Conservation (phyloP, 2,329 filamentous ascomycete species). For the Zasmidium angulare region DNA sequence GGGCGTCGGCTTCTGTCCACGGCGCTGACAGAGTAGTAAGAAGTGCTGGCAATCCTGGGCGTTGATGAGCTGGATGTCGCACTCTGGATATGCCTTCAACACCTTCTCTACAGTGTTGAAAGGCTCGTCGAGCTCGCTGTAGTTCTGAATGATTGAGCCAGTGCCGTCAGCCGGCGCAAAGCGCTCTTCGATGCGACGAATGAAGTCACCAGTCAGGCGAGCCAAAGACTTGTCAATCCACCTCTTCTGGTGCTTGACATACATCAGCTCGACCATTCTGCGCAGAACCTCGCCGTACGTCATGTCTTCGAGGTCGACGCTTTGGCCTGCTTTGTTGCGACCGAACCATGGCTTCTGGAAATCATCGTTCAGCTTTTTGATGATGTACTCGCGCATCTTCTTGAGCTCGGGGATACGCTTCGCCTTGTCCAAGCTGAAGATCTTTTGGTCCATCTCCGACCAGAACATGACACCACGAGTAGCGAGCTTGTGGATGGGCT, state of each 20-base stretch:
- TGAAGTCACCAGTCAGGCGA: constrained; percentile 87
- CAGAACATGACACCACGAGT: constrained; percentile 95
- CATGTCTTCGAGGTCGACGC: constrained; percentile 92
- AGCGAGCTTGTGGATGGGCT: constrained; percentile 98
- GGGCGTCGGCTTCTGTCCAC: constrained; percentile 91
- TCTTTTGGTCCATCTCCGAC: constrained; percentile 98
- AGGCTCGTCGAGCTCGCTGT: constrained; percentile 81
- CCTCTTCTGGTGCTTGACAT: constrained; percentile 82
- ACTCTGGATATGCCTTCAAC: constrained; percentile 78
- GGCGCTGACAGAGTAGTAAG: constrained; percentile 84
- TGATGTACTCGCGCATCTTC: constrained; percentile 87
- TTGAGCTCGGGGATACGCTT: constrained; percentile 85
- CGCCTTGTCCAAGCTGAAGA: constrained; percentile 93
- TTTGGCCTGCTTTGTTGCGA: constrained; percentile 73
- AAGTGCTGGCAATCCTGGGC: constrained; percentile 98
- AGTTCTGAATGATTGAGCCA: constrained; percentile 83
- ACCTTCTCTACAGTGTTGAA: constrained; percentile 77
- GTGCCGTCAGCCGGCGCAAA: constrained; percentile 74
- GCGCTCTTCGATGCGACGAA: constrained; percentile 93
- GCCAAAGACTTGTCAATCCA: constrained; percentile 89
- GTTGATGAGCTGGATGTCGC: constrained; percentile 89
- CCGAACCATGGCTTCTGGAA: constrained; percentile 98
- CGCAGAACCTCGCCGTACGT: constrained; percentile 86
- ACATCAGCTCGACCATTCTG: constrained; percentile 86
- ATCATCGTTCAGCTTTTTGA: constrained; percentile 92